phyloP scores from a whole-genome alignment of 1,139 yeast species.

The Blastobotrys indianensis region DNA sequence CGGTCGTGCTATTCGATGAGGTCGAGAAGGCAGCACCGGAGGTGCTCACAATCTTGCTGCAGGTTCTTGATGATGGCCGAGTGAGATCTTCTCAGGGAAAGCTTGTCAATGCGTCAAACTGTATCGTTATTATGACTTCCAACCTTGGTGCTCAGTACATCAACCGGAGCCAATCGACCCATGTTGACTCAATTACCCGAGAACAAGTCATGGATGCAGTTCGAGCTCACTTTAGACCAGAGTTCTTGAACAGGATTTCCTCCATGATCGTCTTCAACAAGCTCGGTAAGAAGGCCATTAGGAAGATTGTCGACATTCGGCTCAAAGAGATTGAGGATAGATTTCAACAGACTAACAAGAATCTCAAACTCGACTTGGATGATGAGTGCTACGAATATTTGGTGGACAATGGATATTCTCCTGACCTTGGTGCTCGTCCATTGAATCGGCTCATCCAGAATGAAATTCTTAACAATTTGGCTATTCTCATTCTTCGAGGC shows the following conservation, averaged over 20 bases:
- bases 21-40: slow-evolving; percentile 99
- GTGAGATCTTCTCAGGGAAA: slow-evolving; percentile 93
- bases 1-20: slow-evolving; percentile 91
- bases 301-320: slow-evolving; percentile 84
- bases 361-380: slow-evolving; percentile 61
- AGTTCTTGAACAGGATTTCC: slow-evolving; percentile 91
- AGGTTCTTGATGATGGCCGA: slow-evolving; percentile 93
- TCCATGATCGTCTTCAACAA: slow-evolving; percentile 90
- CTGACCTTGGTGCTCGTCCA: slow-evolving; percentile 96
- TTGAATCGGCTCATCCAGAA: slow-evolving; percentile 87
- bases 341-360: slow-evolving; percentile 77
- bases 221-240: slow-evolving; percentile 92
- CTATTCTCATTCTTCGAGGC: slow-evolving; percentile 80
- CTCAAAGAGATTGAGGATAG: slow-evolving; percentile 77
- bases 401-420: slow-evolving; percentile 71
- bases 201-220: slow-evolving; percentile 80
- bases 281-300: slow-evolving; percentile 82
- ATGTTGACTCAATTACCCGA: slow-evolving; percentile 56
- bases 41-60: slow-evolving; percentile 84
- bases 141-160: slow-evolving; percentile 93
- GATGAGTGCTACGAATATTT: slow-evolving; percentile 75
- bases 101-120: slow-evolving; percentile 84
- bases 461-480: slow-evolving; percentile 80
- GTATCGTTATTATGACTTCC: slow-evolving; percentile 93
- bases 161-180: slow-evolving; percentile 52